These are phyloP conservation scores for Garcia nutans DNA, from an alignment of 345 rosid genomes.

Conservation along the genomic window DNA sequence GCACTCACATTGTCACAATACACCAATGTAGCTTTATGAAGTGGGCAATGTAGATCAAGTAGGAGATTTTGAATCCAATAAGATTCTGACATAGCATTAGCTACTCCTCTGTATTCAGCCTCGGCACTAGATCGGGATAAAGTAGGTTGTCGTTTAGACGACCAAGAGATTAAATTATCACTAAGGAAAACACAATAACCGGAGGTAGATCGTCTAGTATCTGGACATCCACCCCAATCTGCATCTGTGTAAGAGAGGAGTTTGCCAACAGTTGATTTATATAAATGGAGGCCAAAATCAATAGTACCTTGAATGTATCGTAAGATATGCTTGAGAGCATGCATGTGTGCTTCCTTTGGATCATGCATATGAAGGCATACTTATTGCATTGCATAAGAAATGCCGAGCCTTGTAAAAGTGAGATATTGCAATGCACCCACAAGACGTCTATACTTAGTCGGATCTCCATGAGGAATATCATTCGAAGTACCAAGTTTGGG, in stretches of 20 bases:
- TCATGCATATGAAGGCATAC: neutral
- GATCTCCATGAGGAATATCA: neutral
- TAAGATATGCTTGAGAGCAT: neutral
- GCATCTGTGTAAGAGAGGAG: neutral
- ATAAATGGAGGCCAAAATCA: neutral
- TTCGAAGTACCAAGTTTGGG: neutral
- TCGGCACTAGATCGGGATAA: neutral
- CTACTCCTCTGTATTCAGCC: constrained; percentile 1
- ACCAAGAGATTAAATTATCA: neutral
- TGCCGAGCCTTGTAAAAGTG: too few species aligned
- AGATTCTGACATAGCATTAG: neutral
- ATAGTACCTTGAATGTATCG: neutral
- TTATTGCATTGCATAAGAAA: too few species aligned
- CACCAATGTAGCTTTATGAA: neutral
- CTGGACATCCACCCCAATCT: neutral
- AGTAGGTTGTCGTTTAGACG: constrained; percentile 1
- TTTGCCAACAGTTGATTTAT: neutral
- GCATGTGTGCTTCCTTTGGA: neutral
- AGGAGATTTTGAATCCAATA: neutral
- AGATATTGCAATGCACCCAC: neutral
- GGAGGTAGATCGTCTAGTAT: neutral
- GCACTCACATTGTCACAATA: neutral
- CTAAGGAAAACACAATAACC: too few species aligned
- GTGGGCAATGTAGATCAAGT: neutral
- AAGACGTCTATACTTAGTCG: neutral